Conservation (phyloP, 345 rosid species). For the Passiflora organensis region DNA sequence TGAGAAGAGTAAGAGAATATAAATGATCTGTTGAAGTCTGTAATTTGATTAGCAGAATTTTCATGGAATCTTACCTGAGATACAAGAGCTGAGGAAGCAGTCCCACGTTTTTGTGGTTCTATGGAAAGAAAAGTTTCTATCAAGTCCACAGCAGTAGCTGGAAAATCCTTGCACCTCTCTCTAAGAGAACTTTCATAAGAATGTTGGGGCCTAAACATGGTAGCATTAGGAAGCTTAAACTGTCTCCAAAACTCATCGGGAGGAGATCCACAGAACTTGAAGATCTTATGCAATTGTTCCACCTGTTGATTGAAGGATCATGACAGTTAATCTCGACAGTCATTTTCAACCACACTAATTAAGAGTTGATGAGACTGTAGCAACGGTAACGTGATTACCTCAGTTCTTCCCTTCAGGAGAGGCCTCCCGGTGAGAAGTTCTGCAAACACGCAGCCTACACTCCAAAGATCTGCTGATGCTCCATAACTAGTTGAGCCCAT, state of each 20-base stretch:
- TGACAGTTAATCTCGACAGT: not conserved
- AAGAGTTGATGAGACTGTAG: not conserved
- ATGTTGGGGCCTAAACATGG: slow-evolving; percentile 63
- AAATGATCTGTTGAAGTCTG: not conserved
- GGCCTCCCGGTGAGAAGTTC: slow-evolving; percentile 62
- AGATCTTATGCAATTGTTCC: slow-evolving; percentile 74
- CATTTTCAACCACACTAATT: not conserved
- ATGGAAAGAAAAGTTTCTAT: slow-evolving; percentile 55
- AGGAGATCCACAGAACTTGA: slow-evolving; percentile 76
- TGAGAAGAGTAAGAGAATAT: not conserved
- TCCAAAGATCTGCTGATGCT: slow-evolving; percentile 68
- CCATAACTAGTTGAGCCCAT: slow-evolving; percentile 76
- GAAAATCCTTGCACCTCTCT: slow-evolving; percentile 54
- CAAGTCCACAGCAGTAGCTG: slow-evolving; percentile 39
- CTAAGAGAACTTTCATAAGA: slow-evolving; percentile 44
- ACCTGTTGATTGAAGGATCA: slow-evolving; percentile 36
- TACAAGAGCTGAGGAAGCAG: slow-evolving; percentile 64
- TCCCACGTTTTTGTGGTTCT: slow-evolving; percentile 63
- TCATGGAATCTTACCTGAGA: slow-evolving; percentile 34
- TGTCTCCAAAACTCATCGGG: slow-evolving; percentile 62
- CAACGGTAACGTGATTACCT: slow-evolving; percentile 32
- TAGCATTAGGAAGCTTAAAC: slow-evolving; percentile 48
- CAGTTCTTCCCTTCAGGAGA: slow-evolving; percentile 73
- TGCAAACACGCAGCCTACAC: slow-evolving; percentile 74
- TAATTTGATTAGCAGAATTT: not conserved